These are phyloP conservation scores for Haematococcus lacustris DNA, from an alignment of 139 green algal species.

Conservation along the genomic window DNA sequence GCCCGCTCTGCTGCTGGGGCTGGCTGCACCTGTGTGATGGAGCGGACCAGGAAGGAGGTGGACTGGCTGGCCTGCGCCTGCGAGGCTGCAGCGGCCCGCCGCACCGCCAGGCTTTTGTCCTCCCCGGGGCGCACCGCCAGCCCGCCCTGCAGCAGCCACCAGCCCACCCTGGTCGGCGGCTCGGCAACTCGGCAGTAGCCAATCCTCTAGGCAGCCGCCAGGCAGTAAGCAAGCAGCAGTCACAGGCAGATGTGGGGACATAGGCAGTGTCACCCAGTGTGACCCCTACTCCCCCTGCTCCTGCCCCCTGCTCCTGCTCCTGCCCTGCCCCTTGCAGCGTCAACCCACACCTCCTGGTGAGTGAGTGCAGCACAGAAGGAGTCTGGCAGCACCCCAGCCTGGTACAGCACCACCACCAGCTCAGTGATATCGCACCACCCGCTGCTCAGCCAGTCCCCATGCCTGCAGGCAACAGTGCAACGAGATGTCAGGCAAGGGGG, in stretches of 20 bases:
- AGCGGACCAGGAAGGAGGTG: conserved; percentile 14
- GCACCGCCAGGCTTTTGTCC: conserved; percentile 17
- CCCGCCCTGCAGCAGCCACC: background rate
- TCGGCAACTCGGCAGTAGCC: no score
- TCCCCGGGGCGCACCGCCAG: conserved; percentile 29
- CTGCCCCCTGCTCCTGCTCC: no score
- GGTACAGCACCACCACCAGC: conserved; percentile 73
- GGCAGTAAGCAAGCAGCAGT: no score
- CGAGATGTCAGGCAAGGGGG: no score
- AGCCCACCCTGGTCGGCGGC: background rate
- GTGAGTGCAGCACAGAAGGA: conserved; percentile 36
- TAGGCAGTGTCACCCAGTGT: no score
- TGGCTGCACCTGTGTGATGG: no score
- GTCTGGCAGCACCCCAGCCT: conserved; percentile 37
- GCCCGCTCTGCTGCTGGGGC: no score
- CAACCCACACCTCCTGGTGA: no score
- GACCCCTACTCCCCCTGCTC: no score
- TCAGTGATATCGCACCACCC: conserved; percentile 87
- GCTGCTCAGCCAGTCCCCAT: conserved; percentile 72
- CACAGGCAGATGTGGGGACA: no score
- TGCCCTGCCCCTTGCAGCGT: no score
- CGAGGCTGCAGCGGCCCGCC: conserved; percentile 10
- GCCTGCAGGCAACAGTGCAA: conserved; percentile 30
- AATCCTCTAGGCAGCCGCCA: no score
- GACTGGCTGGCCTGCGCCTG: background rate